phyloP scores from a whole-genome alignment of 768 basidiomycete genomes.

The Tulasnella sp. region DNA sequence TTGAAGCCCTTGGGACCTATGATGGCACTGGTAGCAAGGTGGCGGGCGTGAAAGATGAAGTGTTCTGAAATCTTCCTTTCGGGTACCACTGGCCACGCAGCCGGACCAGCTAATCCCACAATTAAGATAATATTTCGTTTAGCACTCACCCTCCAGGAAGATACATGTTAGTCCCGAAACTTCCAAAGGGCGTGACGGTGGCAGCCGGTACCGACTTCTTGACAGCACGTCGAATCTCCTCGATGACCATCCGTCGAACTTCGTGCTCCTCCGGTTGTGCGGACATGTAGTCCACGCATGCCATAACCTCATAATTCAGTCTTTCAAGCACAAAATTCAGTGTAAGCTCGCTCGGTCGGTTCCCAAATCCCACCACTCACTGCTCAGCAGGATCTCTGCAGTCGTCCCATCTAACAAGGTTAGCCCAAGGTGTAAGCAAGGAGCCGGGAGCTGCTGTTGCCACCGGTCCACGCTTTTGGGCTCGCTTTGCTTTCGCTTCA shows the following conservation, averaged over 20 bases:
- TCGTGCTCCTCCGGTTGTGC: conserved; percentile 84
- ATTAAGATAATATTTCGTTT: neutral
- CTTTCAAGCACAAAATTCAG: conserved; percentile 40
- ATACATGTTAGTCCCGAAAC: conserved; percentile 89
- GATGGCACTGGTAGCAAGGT: neutral
- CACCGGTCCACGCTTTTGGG: neutral
- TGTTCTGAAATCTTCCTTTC: neutral
- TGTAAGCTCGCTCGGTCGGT: neutral
- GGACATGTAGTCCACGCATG: conserved; percentile 82
- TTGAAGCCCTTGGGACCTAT: neutral
- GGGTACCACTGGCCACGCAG: neutral
- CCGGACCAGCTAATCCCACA: neutral
- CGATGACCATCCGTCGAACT: conserved; percentile 67
- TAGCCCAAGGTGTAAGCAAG: conserved; percentile 62
- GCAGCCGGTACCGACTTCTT: conserved; percentile 70
- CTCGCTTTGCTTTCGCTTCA: neutral
- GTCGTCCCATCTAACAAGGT: conserved; percentile 62
- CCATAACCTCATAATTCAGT: conserved; percentile 79
- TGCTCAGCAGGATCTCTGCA: conserved; percentile 79
- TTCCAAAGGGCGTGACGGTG: conserved; percentile 80
- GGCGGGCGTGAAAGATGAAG: neutral
- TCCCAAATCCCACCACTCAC: conserved; percentile 45
- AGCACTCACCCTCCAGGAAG: conserved; percentile 78
- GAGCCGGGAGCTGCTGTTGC: neutral
- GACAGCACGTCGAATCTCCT: conserved; percentile 64